Evolutionary conservation across 2,329 filamentous ascomycete species (phyloP).

Genomic region (Beauveria australis): DNA sequence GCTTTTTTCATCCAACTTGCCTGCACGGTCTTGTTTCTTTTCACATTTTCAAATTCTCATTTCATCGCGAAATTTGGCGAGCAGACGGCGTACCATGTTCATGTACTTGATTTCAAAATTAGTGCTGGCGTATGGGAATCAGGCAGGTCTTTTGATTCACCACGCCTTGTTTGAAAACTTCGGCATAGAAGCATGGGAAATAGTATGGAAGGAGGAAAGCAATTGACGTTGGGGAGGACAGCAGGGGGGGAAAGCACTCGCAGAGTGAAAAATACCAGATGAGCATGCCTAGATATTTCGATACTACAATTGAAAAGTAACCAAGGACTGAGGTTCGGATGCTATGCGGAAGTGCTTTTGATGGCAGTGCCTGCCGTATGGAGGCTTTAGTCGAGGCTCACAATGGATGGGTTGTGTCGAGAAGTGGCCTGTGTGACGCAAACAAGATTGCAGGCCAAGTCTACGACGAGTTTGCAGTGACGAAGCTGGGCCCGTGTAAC

Average conservation of each 20-base stretch:
- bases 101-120: slow-evolving; percentile 8
- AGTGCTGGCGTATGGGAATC: slow-evolving; percentile 18
- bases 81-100: slow-evolving; percentile 11
- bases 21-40: neutral
- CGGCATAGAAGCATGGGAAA: slow-evolving; percentile 2
- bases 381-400: neutral
- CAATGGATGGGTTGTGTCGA: neutral
- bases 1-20: neutral
- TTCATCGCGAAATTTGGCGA: slow-evolving; percentile 12
- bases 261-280: slow-evolving; percentile 11
- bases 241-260: neutral
- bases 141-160: slow-evolving; percentile 27
- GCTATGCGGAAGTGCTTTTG: neutral
- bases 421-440: neutral
- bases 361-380: neutral
- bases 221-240: neutral
- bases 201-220: neutral
- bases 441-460: slow-evolving; percentile 1
- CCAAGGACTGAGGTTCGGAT: neutral
- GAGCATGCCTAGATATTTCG: slow-evolving; percentile 6
- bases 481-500: neutral
- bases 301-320: slow-evolving; percentile 8
- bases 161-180: slow-evolving; percentile 10
- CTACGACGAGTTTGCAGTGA: neutral
- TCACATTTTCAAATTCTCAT: slow-evolving; percentile 1